A percentile compares a stretch with the other conserved stretches of the same genome.
Evolutionary conservation across 2,329 filamentous ascomycete genomes (phyloP).

Genomic region (Talaromyces albobiverticillius): DNA sequence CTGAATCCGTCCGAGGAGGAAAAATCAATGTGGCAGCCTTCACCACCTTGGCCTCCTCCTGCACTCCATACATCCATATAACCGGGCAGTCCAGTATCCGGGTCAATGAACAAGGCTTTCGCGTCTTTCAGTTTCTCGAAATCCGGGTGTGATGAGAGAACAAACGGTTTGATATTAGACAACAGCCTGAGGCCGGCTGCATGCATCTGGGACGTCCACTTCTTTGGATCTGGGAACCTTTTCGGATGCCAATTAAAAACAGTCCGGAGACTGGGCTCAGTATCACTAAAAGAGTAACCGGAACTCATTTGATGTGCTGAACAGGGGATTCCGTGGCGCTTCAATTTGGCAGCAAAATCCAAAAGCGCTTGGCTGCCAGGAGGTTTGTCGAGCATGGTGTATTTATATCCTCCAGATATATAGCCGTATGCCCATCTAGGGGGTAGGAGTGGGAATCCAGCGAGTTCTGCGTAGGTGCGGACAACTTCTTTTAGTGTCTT

Average conservation of each 20-base stretch:
- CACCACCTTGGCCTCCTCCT: slow-evolving; percentile 66
- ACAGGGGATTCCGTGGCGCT: slow-evolving; percentile 65
- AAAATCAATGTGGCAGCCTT: slow-evolving; percentile 72
- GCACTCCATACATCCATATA: slow-evolving; percentile 68
- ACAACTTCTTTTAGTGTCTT: slow-evolving; percentile 66
- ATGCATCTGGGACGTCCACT: slow-evolving; percentile 62
- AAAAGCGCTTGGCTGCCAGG: slow-evolving; percentile 57
- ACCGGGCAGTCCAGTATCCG: slow-evolving; percentile 50
- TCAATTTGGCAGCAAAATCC: slow-evolving; percentile 60
- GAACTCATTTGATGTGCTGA: slow-evolving; percentile 71
- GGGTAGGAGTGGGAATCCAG: slow-evolving; percentile 65
- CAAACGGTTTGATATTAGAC: slow-evolving; percentile 71
- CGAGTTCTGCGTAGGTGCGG: slow-evolving; percentile 62
- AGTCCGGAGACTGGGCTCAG: slow-evolving; percentile 66
- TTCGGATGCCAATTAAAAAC: slow-evolving; percentile 70
- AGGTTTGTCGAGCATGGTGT: slow-evolving; percentile 57
- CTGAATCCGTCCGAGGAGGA: slow-evolving; percentile 64
- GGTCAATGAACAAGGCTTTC: slow-evolving; percentile 64
- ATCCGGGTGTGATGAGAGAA: slow-evolving; percentile 64
- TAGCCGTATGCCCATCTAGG: slow-evolving; percentile 73
- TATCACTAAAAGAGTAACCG: slow-evolving; percentile 67
- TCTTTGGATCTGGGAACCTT: slow-evolving; percentile 66
- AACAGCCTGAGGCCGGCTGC: slow-evolving; percentile 64
- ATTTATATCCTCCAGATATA: slow-evolving; percentile 65
- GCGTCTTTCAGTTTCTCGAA: slow-evolving; percentile 59